phyloP scores from a whole-genome alignment of 306 rosid genomes.

The Pterocarpus macrocarpus region DNA sequence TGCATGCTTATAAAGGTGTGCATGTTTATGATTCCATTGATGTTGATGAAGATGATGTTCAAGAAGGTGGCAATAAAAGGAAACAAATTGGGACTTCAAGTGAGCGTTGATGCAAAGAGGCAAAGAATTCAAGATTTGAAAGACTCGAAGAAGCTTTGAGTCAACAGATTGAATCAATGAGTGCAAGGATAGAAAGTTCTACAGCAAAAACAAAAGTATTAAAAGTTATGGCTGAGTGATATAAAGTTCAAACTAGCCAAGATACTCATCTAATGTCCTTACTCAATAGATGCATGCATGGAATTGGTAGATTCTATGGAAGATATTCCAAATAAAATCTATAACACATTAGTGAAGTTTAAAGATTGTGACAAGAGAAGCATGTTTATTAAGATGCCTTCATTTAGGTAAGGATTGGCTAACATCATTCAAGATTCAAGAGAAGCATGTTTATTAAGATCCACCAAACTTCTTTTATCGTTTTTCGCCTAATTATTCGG shows the following conservation, averaged over 20 bases:
- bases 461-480: no score
- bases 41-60: not conserved
- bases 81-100: not conserved
- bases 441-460: no score
- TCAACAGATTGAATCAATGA: not conserved
- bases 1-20: not conserved
- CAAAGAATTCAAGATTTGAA: not conserved
- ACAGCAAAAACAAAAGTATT: not conserved
- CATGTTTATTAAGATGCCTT: conserved; percentile 12
- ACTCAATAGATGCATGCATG: not conserved
- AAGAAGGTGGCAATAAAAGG: not conserved
- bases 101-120: not conserved
- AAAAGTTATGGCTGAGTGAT: not conserved
- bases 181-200: not conserved
- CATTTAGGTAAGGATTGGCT: not conserved
- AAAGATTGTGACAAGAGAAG: not conserved
- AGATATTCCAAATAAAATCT: no score
- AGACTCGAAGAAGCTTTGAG: not conserved
- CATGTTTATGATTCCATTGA: not conserved
- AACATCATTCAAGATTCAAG: no score
- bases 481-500: no score
- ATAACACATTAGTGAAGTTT: no score
- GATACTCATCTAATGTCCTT: not conserved
- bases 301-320: no score
- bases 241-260: not conserved